These are phyloP conservation scores for Salix dunnii DNA, from an alignment of 345 rosid genomes.

Conservation along the genomic window DNA sequence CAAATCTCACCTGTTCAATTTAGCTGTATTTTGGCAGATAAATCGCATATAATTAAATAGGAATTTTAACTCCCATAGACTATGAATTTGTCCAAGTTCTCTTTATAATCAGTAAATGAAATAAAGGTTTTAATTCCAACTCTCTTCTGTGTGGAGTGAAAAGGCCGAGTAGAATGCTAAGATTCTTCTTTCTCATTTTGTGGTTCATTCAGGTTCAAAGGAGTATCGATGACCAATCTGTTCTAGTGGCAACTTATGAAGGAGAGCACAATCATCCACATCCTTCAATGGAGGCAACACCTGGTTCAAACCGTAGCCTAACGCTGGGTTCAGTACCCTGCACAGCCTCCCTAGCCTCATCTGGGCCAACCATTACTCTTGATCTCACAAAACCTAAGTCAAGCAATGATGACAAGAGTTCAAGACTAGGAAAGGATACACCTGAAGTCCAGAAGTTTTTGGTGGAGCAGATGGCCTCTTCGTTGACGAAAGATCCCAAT, in stretches of 20 bases:
- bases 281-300: slow-evolving; percentile 54
- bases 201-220: slow-evolving; percentile 74
- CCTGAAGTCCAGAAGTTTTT: slow-evolving; percentile 61
- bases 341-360: slow-evolving; percentile 37
- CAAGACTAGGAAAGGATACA: slow-evolving; percentile 44
- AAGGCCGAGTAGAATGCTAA: background rate
- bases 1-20: background rate
- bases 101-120: background rate
- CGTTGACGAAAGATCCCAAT: slow-evolving; percentile 85
- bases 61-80: background rate
- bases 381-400: slow-evolving; percentile 50
- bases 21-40: background rate
- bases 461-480: slow-evolving; percentile 95
- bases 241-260: slow-evolving; percentile 89
- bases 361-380: slow-evolving; percentile 45
- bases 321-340: slow-evolving; percentile 40
- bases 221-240: slow-evolving; percentile 79
- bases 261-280: slow-evolving; percentile 96
- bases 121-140: background rate
- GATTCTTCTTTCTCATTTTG: background rate
- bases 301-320: slow-evolving; percentile 40
- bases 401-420: slow-evolving; percentile 18
- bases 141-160: background rate
- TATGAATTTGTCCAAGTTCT: background rate
- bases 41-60: background rate